Evolutionary conservation across 768 basidiomycete genomes (phyloP).

Genomic region (Boletus patriciae): DNA sequence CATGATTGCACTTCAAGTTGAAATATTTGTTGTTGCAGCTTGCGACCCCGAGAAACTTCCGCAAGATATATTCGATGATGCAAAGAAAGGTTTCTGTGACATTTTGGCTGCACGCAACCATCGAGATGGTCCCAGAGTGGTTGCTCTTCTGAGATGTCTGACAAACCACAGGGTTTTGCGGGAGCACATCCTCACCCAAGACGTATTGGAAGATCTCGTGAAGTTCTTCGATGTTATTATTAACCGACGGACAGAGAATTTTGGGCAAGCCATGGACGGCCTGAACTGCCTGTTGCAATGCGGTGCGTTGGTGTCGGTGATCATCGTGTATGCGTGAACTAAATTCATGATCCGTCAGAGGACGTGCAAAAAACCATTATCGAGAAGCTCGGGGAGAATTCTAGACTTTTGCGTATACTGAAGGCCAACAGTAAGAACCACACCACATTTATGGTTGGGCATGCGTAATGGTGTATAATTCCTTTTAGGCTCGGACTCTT

Average conservation of each 20-base stretch:
- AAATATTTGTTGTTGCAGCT: background rate
- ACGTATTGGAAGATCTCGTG: slow-evolving; percentile 14
- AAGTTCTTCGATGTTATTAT: slow-evolving; percentile 14
- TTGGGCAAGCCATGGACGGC: slow-evolving; percentile 24
- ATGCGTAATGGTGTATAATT: background rate
- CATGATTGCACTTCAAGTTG: no score
- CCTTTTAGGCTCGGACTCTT: background rate
- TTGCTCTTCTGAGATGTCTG: slow-evolving; percentile 21
- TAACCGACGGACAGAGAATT: background rate
- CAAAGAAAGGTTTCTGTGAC: slow-evolving; percentile 3
- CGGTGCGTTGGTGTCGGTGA: slow-evolving; percentile 11
- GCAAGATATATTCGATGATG: slow-evolving; percentile 1
- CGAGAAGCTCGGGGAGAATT: slow-evolving; percentile 1
- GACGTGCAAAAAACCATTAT: slow-evolving; percentile 8
- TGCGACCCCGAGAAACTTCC: background rate
- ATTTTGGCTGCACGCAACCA: slow-evolving; percentile 14
- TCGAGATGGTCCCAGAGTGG: slow-evolving; percentile 16
- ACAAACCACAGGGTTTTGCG: slow-evolving; percentile 18
- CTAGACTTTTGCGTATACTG: slow-evolving; percentile 17
- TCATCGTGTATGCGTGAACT: background rate
- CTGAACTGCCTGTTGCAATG: slow-evolving; percentile 19
- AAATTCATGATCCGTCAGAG: slow-evolving; percentile 1
- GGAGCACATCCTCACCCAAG: slow-evolving; percentile 13
- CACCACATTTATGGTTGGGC: background rate
- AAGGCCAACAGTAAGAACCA: slow-evolving; percentile 8